Percentiles rank a stretch among this genome's conserved stretches.
Evolutionary conservation across 192 early-diverging fungal species (phyloP).

Genomic region (Backusella macrospora): DNA sequence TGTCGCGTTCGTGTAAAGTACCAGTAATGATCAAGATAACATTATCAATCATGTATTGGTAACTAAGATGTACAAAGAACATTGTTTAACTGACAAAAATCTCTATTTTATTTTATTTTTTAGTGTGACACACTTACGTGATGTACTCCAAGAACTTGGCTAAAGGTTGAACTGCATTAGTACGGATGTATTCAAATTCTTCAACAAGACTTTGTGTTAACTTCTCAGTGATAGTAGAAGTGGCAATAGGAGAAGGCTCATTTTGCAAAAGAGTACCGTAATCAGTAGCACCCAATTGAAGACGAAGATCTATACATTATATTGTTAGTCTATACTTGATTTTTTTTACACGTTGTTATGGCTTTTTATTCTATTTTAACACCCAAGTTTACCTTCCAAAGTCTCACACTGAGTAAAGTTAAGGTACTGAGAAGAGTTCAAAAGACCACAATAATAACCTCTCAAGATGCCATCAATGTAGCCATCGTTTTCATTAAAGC

Average conservation of each 20-base stretch:
- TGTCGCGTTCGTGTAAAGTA: slow-evolving; percentile 97
- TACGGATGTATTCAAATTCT: slow-evolving; percentile 92
- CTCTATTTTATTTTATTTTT: not conserved
- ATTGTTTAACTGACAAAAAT: not conserved
- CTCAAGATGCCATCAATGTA: slow-evolving; percentile 95
- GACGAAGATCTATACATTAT: slow-evolving; percentile 75
- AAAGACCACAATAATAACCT: slow-evolving; percentile 89
- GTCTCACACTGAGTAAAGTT: slow-evolving; percentile 99
- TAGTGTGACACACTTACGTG: slow-evolving; percentile 61
- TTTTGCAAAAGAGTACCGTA: slow-evolving; percentile 94
- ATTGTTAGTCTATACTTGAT: not conserved
- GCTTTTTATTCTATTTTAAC: not conserved
- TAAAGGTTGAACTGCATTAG: slow-evolving; percentile 81
- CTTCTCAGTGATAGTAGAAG: slow-evolving; percentile 89
- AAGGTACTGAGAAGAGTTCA: slow-evolving; percentile 80
- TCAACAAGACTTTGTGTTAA: slow-evolving; percentile 86
- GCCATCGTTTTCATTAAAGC: slow-evolving; percentile 89
- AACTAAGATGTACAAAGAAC: slow-evolving; percentile 53
- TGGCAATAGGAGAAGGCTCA: slow-evolving; percentile 93
- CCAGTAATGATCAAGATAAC: slow-evolving; percentile 97
- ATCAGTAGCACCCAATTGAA: slow-evolving; percentile 94
- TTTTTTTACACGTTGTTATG: slow-evolving; percentile 6
- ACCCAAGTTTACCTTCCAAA: slow-evolving; percentile 70
- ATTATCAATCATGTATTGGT: slow-evolving; percentile 99
- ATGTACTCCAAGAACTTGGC: slow-evolving; percentile 95